Conservation (phyloP, 345 rosid genomes). For the Linum trigynum region DNA sequence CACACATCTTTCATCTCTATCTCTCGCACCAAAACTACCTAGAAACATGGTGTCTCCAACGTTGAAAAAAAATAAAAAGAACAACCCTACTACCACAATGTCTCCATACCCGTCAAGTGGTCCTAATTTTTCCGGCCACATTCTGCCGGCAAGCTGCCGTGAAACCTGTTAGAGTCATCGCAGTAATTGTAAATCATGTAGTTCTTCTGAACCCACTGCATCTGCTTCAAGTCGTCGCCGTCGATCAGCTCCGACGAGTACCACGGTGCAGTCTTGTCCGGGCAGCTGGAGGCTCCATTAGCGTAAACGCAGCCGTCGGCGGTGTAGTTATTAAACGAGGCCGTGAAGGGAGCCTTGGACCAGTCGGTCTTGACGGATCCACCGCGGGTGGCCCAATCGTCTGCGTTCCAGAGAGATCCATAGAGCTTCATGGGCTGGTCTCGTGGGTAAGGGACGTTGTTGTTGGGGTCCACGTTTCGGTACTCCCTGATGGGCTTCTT, state of each 20-base stretch:
- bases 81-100: neutral
- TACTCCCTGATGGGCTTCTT: slow-evolving; percentile 57
- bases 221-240: neutral
- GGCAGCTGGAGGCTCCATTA: slow-evolving; percentile 23
- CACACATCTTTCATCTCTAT: too few species aligned
- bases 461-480: slow-evolving; percentile 43
- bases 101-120: neutral
- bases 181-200: slow-evolving; percentile 59
- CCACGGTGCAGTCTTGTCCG: slow-evolving; percentile 10
- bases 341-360: slow-evolving; percentile 51
- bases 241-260: neutral
- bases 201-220: slow-evolving; percentile 39
- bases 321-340: slow-evolving; percentile 37
- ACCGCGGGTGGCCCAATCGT: slow-evolving; percentile 72
- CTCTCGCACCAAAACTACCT: too few species aligned
- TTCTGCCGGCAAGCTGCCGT: slow-evolving; percentile 45
- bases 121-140: slow-evolving; percentile 15
- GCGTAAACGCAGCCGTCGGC: slow-evolving; percentile 30
- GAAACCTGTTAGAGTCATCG: slow-evolving; percentile 38
- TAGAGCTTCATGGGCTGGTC: slow-evolving; percentile 51
- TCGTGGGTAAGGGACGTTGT: slow-evolving; percentile 48
- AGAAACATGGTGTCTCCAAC: neutral
- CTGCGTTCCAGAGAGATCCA: slow-evolving; percentile 60
- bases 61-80: too few species aligned
- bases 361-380: slow-evolving; percentile 63